Conservation (phyloP, 306 rosid genomes). For the Quillaja saponaria region DNA sequence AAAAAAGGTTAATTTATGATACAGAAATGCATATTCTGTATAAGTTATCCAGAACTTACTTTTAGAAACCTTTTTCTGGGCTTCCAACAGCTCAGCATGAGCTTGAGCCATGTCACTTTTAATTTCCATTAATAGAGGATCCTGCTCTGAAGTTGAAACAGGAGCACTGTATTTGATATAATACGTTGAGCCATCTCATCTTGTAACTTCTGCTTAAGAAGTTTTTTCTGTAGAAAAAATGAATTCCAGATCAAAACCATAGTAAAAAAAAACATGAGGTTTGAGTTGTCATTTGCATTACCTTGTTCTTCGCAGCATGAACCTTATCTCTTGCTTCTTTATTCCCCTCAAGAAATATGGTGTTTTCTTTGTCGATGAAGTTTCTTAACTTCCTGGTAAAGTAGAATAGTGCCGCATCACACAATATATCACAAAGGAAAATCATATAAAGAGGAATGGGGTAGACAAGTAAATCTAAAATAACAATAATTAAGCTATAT, state of each 20-base stretch:
- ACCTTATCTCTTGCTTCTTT: constrained; percentile 35
- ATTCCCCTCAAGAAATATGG: constrained; percentile 5
- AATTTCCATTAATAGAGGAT: constrained; percentile 39
- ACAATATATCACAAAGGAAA: background rate
- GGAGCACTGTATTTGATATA: constrained; percentile 30
- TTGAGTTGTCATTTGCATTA: constrained; percentile 5
- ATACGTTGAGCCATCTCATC: constrained; percentile 44
- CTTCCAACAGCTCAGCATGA: constrained; percentile 51
- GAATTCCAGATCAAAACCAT: background rate
- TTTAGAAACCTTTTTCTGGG: constrained; percentile 39
- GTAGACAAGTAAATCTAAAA: background rate
- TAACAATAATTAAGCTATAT: background rate
- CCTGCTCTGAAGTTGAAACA: constrained; percentile 25
- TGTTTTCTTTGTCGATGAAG: constrained; percentile 33
- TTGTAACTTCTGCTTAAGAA: constrained; percentile 28
- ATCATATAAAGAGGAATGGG: background rate
- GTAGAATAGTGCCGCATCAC: constrained; percentile 6
- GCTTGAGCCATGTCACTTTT: constrained; percentile 55
- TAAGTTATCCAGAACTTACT: constrained; percentile 48
- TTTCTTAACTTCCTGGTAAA: constrained; percentile 38
- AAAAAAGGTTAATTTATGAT: constrained; percentile 1
- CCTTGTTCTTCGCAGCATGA: constrained; percentile 42
- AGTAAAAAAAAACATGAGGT: background rate
- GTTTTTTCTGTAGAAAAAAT: constrained; percentile 32
- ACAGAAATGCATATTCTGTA: too few species aligned